Evolutionary conservation across 352 stramenopile species (phyloP).

Genomic region (Peronospora farinosa): DNA sequence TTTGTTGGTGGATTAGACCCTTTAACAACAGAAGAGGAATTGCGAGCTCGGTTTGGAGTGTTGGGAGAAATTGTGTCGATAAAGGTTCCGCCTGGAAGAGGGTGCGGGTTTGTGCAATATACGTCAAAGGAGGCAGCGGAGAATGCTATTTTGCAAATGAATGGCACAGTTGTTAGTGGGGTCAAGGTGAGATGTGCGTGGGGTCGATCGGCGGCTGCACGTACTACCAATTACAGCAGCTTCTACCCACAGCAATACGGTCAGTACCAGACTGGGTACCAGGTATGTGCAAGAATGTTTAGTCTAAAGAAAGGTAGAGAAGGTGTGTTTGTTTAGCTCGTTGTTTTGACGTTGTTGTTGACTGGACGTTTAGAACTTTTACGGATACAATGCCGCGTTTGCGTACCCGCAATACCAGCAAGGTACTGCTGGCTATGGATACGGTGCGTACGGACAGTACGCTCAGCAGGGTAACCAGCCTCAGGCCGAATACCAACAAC

Average conservation of each 20-base stretch:
- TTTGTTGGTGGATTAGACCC: constrained; percentile 88
- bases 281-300: constrained; percentile 21
- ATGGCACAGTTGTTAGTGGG: constrained; percentile 69
- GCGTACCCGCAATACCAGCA: constrained; percentile 33
- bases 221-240: constrained; percentile 25
- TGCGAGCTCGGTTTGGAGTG: constrained; percentile 69
- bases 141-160: constrained; percentile 85
- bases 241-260: constrained; percentile 60
- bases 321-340: not conserved
- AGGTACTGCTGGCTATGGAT: constrained; percentile 35
- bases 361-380: constrained; percentile 38
- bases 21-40: constrained; percentile 74
- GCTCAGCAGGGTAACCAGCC: constrained; percentile 36
- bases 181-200: constrained; percentile 86
- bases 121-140: constrained; percentile 75
- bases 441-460: constrained; percentile 48
- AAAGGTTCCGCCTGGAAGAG: constrained; percentile 57
- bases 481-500: constrained; percentile 33
- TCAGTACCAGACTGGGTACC: constrained; percentile 38
- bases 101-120: constrained; percentile 90
- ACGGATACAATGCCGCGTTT: constrained; percentile 55
- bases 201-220: constrained; percentile 70
- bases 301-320: not conserved
- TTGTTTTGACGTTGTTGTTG: constrained; percentile 7
- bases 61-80: constrained; percentile 66